Evolutionary conservation across 2,329 filamentous ascomycete species (phyloP).

Genomic region (Emericellopsis cladophorae): DNA sequence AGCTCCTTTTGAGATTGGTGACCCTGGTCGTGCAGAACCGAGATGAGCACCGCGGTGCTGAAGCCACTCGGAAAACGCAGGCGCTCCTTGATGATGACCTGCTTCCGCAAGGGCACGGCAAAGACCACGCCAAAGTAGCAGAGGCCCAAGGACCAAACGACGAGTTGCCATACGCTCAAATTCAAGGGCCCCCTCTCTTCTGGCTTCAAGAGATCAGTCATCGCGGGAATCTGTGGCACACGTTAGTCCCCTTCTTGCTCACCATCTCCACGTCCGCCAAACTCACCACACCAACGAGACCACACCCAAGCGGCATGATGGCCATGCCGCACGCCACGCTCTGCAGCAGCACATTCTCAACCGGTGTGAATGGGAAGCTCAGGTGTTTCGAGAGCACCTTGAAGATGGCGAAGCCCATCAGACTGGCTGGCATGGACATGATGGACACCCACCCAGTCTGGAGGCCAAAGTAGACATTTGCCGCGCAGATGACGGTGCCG

Average conservation of each 20-base stretch:
- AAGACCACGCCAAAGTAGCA: conserved; percentile 97
- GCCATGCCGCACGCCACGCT: conserved; percentile 92
- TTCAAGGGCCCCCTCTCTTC: conserved; percentile 69
- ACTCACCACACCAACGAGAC: conserved; percentile 75
- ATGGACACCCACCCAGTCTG: conserved; percentile 65
- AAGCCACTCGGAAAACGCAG: conserved; percentile 92
- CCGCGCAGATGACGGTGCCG: conserved; percentile 85
- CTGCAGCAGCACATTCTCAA: conserved; percentile 94
- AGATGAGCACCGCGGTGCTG: conserved; percentile 87
- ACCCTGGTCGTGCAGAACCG: conserved; percentile 63
- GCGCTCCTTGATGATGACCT: conserved; percentile 88
- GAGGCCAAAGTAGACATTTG: conserved; percentile 97
- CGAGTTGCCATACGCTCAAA: conserved; percentile 61
- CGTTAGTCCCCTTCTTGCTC: not conserved
- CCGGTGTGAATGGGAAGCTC: conserved; percentile 73
- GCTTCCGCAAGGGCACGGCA: conserved; percentile 78
- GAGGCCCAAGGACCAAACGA: conserved; percentile 83
- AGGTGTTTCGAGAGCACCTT: conserved; percentile 62
- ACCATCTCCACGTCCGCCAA: not conserved
- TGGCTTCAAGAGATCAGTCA: conserved; percentile 70
- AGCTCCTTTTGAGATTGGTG: conserved; percentile 18
- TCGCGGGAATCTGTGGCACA: conserved; percentile 54
- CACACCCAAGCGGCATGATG: conserved; percentile 91
- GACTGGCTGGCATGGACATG: conserved; percentile 93
- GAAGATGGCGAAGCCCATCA: conserved; percentile 94